phyloP scores from a whole-genome alignment of 202 grass and related monocot species.

The Eragrostis tef region DNA sequence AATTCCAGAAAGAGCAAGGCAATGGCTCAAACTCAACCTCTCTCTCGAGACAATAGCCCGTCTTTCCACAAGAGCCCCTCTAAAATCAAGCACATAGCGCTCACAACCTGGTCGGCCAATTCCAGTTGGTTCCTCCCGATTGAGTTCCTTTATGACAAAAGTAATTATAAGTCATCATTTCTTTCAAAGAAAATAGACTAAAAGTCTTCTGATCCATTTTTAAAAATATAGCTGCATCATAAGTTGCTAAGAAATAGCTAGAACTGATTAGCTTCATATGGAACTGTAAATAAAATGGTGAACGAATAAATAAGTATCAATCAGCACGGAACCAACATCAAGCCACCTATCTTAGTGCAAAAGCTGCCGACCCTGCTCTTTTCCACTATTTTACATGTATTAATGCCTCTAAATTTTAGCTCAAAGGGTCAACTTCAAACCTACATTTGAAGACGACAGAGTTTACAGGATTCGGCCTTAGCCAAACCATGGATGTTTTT shows the following conservation, averaged over 20 bases:
- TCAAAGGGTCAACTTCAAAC: slow-evolving; percentile 2
- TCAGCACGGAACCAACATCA: slow-evolving; percentile 8
- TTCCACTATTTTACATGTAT: slow-evolving; percentile 31
- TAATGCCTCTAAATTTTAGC: slow-evolving; percentile 34
- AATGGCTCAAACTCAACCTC: slow-evolving; percentile 95
- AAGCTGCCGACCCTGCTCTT: not conserved
- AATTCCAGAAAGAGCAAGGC: slow-evolving; percentile 85
- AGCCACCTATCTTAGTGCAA: not conserved
- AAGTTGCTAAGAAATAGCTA: slow-evolving; percentile 19
- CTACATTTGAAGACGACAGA: not conserved
- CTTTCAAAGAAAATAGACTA: slow-evolving; percentile 18
- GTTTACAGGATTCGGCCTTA: not conserved
- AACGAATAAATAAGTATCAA: not conserved
- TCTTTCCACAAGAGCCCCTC: slow-evolving; percentile 85
- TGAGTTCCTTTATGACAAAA: slow-evolving; percentile 66
- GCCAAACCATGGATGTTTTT: slow-evolving; percentile 18
- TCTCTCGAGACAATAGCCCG: slow-evolving; percentile 78
- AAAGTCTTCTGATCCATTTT: slow-evolving; percentile 18
- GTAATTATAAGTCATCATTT: slow-evolving; percentile 17
- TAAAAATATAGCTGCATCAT: not conserved
- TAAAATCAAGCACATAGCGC: slow-evolving; percentile 86
- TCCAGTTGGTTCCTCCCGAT: slow-evolving; percentile 79
- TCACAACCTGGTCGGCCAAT: slow-evolving; percentile 74
- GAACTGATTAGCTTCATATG: not conserved
- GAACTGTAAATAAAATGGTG: slow-evolving; percentile 9